Base-by-base conservation (phyloP, 495 filamentous ascomycete species). In the Penicillium alfredii region DNA sequence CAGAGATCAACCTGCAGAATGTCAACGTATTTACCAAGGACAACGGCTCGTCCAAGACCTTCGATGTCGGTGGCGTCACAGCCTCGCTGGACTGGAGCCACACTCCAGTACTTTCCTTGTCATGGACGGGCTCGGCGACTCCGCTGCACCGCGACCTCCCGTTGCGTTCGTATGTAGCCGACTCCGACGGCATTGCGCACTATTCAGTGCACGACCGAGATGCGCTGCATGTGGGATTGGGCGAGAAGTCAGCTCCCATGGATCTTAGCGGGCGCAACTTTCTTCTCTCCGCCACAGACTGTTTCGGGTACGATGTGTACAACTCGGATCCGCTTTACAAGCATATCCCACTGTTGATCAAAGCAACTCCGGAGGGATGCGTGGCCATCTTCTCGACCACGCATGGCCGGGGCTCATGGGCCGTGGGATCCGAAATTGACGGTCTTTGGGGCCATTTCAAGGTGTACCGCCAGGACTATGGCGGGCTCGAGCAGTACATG, bases 251-350 rank as follows among this genome's bases (percentile, higher is more conserved):
- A 12, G 78, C 77, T 1, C 81, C 81, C 0, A 82, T 85, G 77
- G 71, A 85, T 47, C 67, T 85, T n/a, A 74, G 65, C 5, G 76
- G 76, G 27, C 74, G 81, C 3, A 65, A 73, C 36, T 84, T 83
- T 56, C 68, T 68, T 24, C 68, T 85, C 31, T 73, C 77, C 3
- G 78, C 78, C 6, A 82, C 76, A 13, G 81, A 85, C 55, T 78
- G 69, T 31, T 83, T 82, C 40, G 76, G 78, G 12, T 85, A 85
- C 56, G 80, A 85, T 47, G 71, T 76, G 15, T 78, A 82, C 52
- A 72, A 74, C 12, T 77, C 78, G 27, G 81, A 85, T 53, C 80
- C 81, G 9, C 63, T 85, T 30, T 85, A 85, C 65, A 85, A 85
- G 56, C 76, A 84, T 41, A 78, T 82, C 24, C 80, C 81, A 0